Conservation (phyloP, 257 asterid species). For the Cynanchum wilfordii region DNA sequence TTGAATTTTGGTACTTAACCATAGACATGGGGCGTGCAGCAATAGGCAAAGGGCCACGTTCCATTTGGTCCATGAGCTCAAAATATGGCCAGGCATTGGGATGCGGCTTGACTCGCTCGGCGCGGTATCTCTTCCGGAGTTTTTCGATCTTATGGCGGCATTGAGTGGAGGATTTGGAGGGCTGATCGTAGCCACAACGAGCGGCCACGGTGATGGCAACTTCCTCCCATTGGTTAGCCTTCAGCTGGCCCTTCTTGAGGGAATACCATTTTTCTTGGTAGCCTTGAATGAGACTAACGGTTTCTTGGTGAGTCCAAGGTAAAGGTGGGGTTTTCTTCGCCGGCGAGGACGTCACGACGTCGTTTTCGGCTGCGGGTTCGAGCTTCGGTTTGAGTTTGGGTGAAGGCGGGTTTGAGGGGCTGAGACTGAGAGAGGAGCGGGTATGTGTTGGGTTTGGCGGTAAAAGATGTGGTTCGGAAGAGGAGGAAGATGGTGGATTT, state of each 20-base stretch:
- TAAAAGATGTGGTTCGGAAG: slow-evolving; percentile 15
- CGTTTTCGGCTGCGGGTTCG: slow-evolving; percentile 9
- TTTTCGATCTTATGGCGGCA: slow-evolving; percentile 97
- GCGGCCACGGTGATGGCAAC: slow-evolving; percentile 71
- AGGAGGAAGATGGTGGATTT: slow-evolving; percentile 18
- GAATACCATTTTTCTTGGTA: slow-evolving; percentile 95
- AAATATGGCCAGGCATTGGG: slow-evolving; percentile 81
- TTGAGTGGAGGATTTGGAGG: slow-evolving; percentile 78
- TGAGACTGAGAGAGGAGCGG: slow-evolving; percentile 14
- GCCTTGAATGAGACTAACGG: slow-evolving; percentile 71
- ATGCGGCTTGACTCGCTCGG: slow-evolving; percentile 58
- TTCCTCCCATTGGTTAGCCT: slow-evolving; percentile 84
- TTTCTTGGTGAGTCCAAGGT: slow-evolving; percentile 87
- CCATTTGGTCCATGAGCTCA: slow-evolving; percentile 79
- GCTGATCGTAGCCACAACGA: slow-evolving; percentile 68
- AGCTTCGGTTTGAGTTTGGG: slow-evolving; percentile 16
- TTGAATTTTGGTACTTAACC: slow-evolving; percentile 29
- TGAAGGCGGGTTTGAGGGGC: slow-evolving; percentile 19
- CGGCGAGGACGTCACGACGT: slow-evolving; percentile 15
- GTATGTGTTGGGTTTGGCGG: slow-evolving; percentile 17
- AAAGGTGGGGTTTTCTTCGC: slow-evolving; percentile 54
- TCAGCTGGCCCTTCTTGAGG: slow-evolving; percentile 74
- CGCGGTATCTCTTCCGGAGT: slow-evolving; percentile 78
- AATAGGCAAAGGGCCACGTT: slow-evolving; percentile 74
- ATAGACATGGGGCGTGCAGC: slow-evolving; percentile 49